These are phyloP conservation scores for Boletus sensibilis DNA, from an alignment of 768 basidiomycete genomes.

Conservation along the genomic window DNA sequence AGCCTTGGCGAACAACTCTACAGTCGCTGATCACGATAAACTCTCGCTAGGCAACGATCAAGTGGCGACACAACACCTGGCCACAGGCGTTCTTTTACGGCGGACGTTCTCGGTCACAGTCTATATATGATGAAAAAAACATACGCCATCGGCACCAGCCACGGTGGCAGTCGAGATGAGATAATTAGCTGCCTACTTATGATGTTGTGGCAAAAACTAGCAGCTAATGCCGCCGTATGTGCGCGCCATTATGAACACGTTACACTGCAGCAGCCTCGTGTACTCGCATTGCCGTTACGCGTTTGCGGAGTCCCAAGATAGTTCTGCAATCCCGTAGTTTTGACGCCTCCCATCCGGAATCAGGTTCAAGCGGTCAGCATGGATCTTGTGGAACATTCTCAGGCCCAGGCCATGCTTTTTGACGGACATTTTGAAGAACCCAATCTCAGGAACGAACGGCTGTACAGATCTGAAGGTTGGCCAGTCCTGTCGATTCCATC, in stretches of 20 bases:
- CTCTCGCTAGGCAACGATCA: background rate
- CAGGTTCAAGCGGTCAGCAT: conserved; percentile 3
- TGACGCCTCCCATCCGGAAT: background rate
- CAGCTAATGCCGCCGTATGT: conserved; percentile 16
- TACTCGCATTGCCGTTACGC: conserved; percentile 19
- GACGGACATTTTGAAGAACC: conserved; percentile 4
- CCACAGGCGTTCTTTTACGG: background rate
- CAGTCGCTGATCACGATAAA: background rate
- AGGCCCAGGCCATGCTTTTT: background rate
- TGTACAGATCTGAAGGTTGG: conserved; percentile 14
- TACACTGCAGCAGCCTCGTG: conserved; percentile 26
- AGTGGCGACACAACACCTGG: background rate
- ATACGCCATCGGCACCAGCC: conserved; percentile 1
- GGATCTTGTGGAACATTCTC: conserved; percentile 12
- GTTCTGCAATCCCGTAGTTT: background rate
- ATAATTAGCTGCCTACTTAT: conserved; percentile 5
- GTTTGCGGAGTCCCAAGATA: conserved; percentile 21
- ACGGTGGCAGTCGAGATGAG: conserved; percentile 16
- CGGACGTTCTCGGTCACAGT: background rate
- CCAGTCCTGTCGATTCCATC: conserved; percentile 22
- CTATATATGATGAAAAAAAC: conserved; percentile 8
- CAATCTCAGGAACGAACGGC: conserved; percentile 8
- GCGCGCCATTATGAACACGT: conserved; percentile 16
- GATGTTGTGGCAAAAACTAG: conserved; percentile 2
- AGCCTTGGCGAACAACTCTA: background rate